These are phyloP conservation scores for Cladosporium sp. DNA, from an alignment of 2,329 filamentous ascomycete genomes.

Conservation along the genomic window DNA sequence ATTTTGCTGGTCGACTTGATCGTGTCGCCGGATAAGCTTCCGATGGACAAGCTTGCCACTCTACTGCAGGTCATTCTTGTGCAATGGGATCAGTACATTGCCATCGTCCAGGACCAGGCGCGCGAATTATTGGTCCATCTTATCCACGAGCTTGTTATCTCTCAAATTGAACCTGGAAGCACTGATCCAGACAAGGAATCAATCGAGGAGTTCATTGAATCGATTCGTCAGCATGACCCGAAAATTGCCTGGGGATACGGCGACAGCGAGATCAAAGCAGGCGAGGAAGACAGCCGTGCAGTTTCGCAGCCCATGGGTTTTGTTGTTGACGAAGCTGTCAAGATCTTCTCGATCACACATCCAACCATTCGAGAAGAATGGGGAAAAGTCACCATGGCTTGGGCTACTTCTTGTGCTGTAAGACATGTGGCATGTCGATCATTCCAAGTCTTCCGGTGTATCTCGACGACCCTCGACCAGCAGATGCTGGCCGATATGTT, in stretches of 20 bases:
- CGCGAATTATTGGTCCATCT: slow-evolving; percentile 97
- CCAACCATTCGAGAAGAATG: slow-evolving; percentile 86
- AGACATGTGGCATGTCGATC: slow-evolving; percentile 92
- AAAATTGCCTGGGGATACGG: slow-evolving; percentile 92
- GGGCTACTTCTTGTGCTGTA: slow-evolving; percentile 96
- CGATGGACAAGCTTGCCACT: slow-evolving; percentile 74
- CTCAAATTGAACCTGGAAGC: slow-evolving; percentile 66
- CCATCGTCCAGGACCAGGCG: slow-evolving; percentile 91
- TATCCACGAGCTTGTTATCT: slow-evolving; percentile 90
- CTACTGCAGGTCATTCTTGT: slow-evolving; percentile 88
- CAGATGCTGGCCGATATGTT: slow-evolving; percentile 97
- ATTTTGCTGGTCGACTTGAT: slow-evolving; percentile 94
- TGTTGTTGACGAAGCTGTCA: slow-evolving; percentile 75
- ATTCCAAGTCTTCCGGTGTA: slow-evolving; percentile 94
- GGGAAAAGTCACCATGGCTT: slow-evolving; percentile 84
- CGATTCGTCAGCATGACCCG: slow-evolving; percentile 76
- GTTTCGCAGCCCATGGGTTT: slow-evolving; percentile 85
- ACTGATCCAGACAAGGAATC: slow-evolving; percentile 64
- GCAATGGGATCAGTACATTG: slow-evolving; percentile 95
- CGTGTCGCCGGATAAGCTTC: slow-evolving; percentile 81
- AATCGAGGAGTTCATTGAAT: slow-evolving; percentile 84
- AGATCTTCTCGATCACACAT: slow-evolving; percentile 78
- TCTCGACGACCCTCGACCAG: slow-evolving; percentile 84
- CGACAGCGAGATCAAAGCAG: slow-evolving; percentile 72
- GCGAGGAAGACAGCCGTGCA: slow-evolving; percentile 63